These are phyloP conservation scores for Phytopythium delawarense DNA, from an alignment of 352 stramenopile species.

Conservation along the genomic window DNA sequence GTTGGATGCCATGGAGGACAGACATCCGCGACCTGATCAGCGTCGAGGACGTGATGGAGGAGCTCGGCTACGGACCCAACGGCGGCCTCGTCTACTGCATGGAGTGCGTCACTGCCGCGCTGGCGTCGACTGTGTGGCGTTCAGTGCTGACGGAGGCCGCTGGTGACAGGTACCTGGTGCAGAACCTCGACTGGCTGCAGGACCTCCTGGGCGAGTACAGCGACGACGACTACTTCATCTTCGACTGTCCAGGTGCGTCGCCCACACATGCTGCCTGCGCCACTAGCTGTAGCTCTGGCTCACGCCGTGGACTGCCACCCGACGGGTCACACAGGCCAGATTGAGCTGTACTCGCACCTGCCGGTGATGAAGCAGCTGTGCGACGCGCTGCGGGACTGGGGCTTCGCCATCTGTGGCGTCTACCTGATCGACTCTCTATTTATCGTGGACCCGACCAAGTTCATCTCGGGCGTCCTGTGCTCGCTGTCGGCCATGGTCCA, in stretches of 20 bases:
- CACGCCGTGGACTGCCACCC: too few relatives aligned
- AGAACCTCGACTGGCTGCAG: conserved; percentile 96
- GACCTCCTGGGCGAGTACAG: conserved; percentile 89
- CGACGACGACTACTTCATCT: conserved; percentile 97
- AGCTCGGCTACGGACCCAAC: conserved; percentile 97
- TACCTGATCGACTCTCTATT: conserved; percentile 93
- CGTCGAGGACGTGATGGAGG: conserved; percentile 96
- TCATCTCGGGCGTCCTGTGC: conserved; percentile 97
- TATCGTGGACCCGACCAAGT: conserved; percentile 96
- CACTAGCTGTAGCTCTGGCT: too few relatives aligned
- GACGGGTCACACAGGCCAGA: conserved; percentile 53
- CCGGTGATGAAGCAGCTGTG: conserved; percentile 90
- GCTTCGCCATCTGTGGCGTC: conserved; percentile 86
- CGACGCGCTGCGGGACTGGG: conserved; percentile 79
- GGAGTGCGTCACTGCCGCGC: conserved; percentile 74
- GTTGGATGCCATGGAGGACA: conserved; percentile 9
- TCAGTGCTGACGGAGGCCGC: neutral
- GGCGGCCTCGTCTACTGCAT: conserved; percentile 98
- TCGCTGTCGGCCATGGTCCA: conserved; percentile 97
- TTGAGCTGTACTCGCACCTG: conserved; percentile 90
- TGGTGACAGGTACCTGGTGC: conserved; percentile 63
- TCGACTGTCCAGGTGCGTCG: conserved; percentile 95
- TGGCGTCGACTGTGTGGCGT: too few relatives aligned
- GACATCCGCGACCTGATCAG: conserved; percentile 95
- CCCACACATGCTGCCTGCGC: neutral